Base-by-base conservation (phyloP, 2,329 filamentous ascomycete species). In the Onygena corvina region DNA sequence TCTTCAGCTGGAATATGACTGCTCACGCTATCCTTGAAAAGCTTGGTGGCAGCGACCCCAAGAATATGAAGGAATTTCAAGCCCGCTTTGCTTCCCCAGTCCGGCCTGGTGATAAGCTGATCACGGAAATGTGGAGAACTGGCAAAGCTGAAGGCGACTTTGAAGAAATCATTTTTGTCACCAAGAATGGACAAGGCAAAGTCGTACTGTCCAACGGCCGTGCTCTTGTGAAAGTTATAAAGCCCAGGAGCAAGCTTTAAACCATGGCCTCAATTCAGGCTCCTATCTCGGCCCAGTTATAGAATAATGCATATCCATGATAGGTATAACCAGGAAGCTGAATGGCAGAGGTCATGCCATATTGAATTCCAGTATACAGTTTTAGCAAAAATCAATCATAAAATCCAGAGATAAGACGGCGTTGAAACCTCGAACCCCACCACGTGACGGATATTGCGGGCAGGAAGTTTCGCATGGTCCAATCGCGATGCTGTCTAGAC, bases 41-140 rank as follows among this genome's bases (percentile, higher is more conserved):
- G 33, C 72, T 94, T 16, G 87, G 86, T 40, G 83, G 76, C 42
- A 83, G 83, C 64, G 78, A 94, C 61, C 84, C 88, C 1, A 76
- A 76, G 56, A 93, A 90, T 60, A 73, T 95, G 58, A 85, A 80
- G 68, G 86, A 92, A 67, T 94, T 90, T 71, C 86, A 90, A 71
- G 87, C 87, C 14, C 75, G 88, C 36, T 94, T 94, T 64, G 86
- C 86, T 9, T 83, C 80, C 54, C 88, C 88, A 1, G 88, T 94
- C 6, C 81, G 79, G 63, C 86, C 87, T 0, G 86, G 84, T 18
- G 85, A 92, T 64, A 88, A 84, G 70, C 74, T 94, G 25, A 76
- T 86, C 30, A 86, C 81, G 4, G 80, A 86, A 62, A 85, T 85
- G 46, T 95, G 89, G 89, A 75, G 76, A 62, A 86, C 78, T 18